These are phyloP conservation scores for Magnolia sinica DNA, from an alignment of 164 flowering plant species.

Conservation along the genomic window DNA sequence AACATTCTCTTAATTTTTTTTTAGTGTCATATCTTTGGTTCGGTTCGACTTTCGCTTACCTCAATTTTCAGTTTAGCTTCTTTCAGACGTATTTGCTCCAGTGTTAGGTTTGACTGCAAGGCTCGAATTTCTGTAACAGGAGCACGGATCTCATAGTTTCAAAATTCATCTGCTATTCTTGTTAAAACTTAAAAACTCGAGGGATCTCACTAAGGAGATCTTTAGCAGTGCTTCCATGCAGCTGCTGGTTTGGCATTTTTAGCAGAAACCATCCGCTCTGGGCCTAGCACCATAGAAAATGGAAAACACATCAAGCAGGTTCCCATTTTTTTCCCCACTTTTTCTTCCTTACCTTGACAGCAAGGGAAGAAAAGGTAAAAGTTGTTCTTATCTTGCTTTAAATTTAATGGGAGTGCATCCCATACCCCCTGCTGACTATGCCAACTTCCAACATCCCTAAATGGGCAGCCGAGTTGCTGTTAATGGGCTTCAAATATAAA, in stretches of 20 bases:
- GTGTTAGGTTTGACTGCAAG: slow-evolving; percentile 79
- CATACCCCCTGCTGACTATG: no score
- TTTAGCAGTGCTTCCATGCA: neutral
- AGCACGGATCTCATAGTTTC: neutral
- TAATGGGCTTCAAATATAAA: no score
- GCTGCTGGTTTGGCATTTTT: neutral
- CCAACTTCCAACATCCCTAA: no score
- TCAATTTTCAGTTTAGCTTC: slow-evolving; percentile 50
- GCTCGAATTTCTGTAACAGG: slow-evolving; percentile 60
- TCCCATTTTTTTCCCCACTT: neutral
- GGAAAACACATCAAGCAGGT: neutral
- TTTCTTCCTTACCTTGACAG: no score
- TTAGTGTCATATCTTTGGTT: neutral
- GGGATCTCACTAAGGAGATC: neutral
- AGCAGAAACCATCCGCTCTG: neutral
- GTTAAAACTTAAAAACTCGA: no score
- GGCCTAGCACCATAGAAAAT: neutral
- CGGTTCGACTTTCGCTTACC: slow-evolving; percentile 29
- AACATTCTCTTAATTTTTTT: neutral
- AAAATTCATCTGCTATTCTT: neutral
- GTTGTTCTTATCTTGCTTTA: no score
- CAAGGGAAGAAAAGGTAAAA: no score
- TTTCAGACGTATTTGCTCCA: slow-evolving; percentile 64
- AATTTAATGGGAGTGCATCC: no score
- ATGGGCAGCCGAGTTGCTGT: no score